Evolutionary conservation across 768 basidiomycete species (phyloP).

Genomic region (Symmetrospora coprosmae): DNA sequence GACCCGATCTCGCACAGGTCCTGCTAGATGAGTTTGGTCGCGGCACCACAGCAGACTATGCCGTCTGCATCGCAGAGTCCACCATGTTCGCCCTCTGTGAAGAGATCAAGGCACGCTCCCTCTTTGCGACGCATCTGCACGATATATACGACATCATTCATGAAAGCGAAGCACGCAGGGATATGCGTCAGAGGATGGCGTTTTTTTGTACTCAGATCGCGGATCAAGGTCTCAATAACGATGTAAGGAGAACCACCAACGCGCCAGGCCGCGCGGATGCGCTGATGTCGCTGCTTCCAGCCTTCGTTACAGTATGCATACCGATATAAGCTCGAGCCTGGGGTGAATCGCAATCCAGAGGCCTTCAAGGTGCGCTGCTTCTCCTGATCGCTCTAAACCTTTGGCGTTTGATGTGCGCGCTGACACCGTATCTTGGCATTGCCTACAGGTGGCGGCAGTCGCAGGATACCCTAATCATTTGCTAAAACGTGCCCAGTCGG

Average conservation of each 20-base stretch:
- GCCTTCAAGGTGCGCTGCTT: constrained; percentile 6
- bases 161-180: not conserved
- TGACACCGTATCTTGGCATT: not conserved
- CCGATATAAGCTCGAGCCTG: constrained; percentile 15
- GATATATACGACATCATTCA: constrained; percentile 45
- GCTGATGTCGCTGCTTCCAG: too few relatives aligned
- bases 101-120: constrained; percentile 44
- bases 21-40: constrained; percentile 99
- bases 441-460: constrained; percentile 12
- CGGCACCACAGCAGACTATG: constrained; percentile 82
- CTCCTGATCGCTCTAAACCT: not conserved
- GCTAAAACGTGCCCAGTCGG: not conserved
- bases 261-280: too few relatives aligned
- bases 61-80: constrained; percentile 80
- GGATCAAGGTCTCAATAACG: not conserved
- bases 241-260: too few relatives aligned
- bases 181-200: not conserved
- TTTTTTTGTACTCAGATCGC: constrained; percentile 13
- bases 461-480: constrained; percentile 14
- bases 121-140: constrained; percentile 98
- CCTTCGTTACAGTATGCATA: not conserved
- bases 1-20: constrained; percentile 47
- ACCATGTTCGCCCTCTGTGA: constrained; percentile 63
- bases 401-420: not conserved
- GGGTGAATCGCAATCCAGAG: constrained; percentile 9